Percentiles rank a stretch among this genome's conserved stretches.
Evolutionary conservation across 257 asterid genomes (phyloP).

Genomic region (Rauvolfia tetraphylla): DNA sequence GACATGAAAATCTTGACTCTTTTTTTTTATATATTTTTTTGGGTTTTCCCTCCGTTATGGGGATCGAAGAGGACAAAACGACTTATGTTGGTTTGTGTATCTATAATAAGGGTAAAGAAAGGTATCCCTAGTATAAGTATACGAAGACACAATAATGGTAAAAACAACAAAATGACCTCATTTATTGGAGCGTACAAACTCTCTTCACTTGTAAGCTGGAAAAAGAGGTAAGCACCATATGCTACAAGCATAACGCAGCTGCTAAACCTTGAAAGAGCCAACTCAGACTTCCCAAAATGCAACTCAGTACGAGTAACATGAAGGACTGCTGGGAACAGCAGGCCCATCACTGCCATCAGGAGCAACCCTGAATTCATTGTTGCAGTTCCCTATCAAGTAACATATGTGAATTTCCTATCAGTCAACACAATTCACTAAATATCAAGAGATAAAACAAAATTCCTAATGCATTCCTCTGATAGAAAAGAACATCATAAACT

Average conservation of each 20-base stretch:
- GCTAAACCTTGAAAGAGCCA: conserved; percentile 82
- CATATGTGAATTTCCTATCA: conserved; percentile 4
- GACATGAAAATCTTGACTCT: not conserved
- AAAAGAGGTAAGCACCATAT: conserved; percentile 59
- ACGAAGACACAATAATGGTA: not conserved
- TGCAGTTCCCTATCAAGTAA: conserved; percentile 48
- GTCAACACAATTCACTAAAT: conserved; percentile 12
- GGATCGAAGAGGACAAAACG: not conserved
- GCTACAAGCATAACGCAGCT: conserved; percentile 86
- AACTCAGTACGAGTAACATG: conserved; percentile 72
- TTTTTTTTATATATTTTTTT: not conserved
- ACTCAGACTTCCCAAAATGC: conserved; percentile 76
- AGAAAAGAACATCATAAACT: conserved; percentile 2
- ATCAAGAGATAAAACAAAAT: conserved; percentile 18
- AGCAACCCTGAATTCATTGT: conserved; percentile 76
- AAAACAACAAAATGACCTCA: conserved; percentile 44
- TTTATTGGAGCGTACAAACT: conserved; percentile 46
- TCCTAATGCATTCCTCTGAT: conserved; percentile 14
- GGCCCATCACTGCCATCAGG: conserved; percentile 86
- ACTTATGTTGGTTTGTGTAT: not conserved
- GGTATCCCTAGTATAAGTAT: not conserved
- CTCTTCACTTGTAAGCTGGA: conserved; percentile 60
- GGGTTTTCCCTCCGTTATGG: not conserved
- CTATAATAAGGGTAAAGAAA: not conserved
- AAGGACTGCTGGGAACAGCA: conserved; percentile 70